phyloP scores from a whole-genome alignment of 805 yeast species.

The Ogataea trehalophila region DNA sequence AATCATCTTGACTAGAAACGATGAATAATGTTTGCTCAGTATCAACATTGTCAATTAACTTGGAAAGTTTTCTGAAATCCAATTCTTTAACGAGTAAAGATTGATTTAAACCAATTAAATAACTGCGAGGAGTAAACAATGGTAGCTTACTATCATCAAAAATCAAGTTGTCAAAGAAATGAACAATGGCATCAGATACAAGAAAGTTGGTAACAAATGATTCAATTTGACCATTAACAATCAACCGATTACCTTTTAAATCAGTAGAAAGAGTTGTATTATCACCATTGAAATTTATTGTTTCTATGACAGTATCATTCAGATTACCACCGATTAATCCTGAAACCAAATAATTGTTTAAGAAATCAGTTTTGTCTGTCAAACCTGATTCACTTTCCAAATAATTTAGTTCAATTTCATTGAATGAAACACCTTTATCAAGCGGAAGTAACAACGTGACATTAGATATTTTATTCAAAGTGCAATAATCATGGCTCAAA shows the following conservation, averaged over 20 bases:
- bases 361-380: slow-evolving; percentile 23
- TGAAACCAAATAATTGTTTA: slow-evolving; percentile 33
- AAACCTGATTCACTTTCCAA: slow-evolving; percentile 29
- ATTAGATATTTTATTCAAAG: slow-evolving; percentile 21
- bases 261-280: slow-evolving; percentile 18
- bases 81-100: slow-evolving; percentile 67
- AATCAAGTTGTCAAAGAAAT: slow-evolving; percentile 36
- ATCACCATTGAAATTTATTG: slow-evolving; percentile 26
- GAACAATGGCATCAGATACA: slow-evolving; percentile 45
- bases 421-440: slow-evolving; percentile 35
- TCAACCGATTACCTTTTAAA: slow-evolving; percentile 31
- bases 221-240: slow-evolving; percentile 29
- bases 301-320: slow-evolving; percentile 7
- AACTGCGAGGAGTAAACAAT: slow-evolving; percentile 49
- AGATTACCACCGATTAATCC: slow-evolving; percentile 43
- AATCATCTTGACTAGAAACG: slow-evolving; percentile 31
- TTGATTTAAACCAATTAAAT: slow-evolving; percentile 54
- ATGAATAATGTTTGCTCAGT: slow-evolving; percentile 60
- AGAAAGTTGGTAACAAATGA: slow-evolving; percentile 38
- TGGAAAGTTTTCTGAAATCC: slow-evolving; percentile 49
- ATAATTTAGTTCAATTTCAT: slow-evolving; percentile 43
- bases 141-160: slow-evolving; percentile 21
- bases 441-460: slow-evolving; percentile 44
- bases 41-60: slow-evolving; percentile 51
- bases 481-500: slow-evolving; percentile 16